Conservation (phyloP, 257 asterid species). For the Coffea eugenioides region DNA sequence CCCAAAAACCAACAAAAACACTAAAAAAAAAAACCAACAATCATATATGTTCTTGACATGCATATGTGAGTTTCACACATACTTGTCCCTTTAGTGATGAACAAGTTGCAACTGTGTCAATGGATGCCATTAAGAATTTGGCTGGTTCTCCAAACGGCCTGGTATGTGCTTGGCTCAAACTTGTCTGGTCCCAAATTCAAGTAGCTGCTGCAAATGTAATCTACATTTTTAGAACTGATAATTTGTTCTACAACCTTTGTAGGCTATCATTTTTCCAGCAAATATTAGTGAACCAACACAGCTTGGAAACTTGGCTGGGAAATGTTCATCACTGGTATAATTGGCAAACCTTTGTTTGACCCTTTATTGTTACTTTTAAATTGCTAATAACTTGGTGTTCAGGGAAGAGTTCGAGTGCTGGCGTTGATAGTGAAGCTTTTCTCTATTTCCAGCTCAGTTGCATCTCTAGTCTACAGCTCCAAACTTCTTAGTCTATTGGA, state of each 20-base stretch:
- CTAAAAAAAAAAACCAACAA: too few relatives aligned
- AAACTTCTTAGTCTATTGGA: constrained; percentile 75
- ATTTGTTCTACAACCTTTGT: constrained; percentile 15
- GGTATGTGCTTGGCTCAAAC: constrained; percentile 44
- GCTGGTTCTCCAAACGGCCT: constrained; percentile 62
- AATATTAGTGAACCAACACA: constrained; percentile 52
- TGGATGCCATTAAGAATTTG: constrained; percentile 56
- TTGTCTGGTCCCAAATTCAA: constrained; percentile 17
- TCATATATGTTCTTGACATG: background rate
- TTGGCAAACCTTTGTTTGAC: constrained; percentile 3
- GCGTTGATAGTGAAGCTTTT: constrained; percentile 92
- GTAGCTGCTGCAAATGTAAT: background rate
- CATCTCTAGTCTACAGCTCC: constrained; percentile 61
- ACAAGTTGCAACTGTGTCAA: constrained; percentile 77
- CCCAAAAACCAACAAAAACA: background rate
- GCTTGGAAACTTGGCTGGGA: constrained; percentile 57
- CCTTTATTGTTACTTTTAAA: constrained; percentile 7
- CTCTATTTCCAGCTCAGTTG: constrained; percentile 75
- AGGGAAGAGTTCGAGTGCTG: constrained; percentile 87
- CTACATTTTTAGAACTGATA: constrained; percentile 14
- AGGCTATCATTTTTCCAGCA: constrained; percentile 69
- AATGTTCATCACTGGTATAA: constrained; percentile 77
- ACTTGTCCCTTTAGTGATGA: constrained; percentile 57
- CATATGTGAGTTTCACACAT: background rate
- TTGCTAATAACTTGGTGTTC: constrained; percentile 23